These are phyloP conservation scores for Clavariopsis aquatica DNA, from an alignment of 495 filamentous ascomycete genomes.

Conservation along the genomic window DNA sequence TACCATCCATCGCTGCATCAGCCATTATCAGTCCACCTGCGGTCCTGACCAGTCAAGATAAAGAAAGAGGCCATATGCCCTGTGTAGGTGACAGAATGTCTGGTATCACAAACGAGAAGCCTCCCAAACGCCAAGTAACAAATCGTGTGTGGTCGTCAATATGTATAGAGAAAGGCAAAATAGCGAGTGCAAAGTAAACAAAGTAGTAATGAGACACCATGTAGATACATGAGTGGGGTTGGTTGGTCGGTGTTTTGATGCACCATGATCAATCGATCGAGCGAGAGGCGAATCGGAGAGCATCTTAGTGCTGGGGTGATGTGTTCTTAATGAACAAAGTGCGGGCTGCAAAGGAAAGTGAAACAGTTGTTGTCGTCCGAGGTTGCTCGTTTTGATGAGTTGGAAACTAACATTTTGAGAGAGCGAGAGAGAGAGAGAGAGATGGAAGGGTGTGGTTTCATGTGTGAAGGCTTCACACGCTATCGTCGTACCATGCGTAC, in stretches of 20 bases:
- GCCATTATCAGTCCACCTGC: neutral
- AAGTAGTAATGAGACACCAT: neutral
- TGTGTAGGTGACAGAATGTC: conserved; percentile 31
- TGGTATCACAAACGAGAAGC: conserved; percentile 30
- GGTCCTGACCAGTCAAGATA: conserved; percentile 6
- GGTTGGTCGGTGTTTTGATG: neutral
- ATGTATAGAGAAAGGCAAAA: conserved; percentile 21
- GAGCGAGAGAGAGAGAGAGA: too few relatives aligned
- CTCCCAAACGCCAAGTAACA: conserved; percentile 8
- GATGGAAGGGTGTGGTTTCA: too few relatives aligned
- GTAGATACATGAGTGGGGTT: conserved; percentile 22
- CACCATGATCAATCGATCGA: neutral
- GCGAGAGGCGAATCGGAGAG: conserved; percentile 5
- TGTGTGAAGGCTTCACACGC: conserved; percentile 6
- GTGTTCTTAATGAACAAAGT: neutral
- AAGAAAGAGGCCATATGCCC: conserved; percentile 10
- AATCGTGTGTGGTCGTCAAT: conserved; percentile 20
- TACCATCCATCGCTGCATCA: neutral
- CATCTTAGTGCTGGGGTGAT: neutral
- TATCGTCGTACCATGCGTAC: conserved; percentile 10
- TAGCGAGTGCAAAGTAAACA: conserved; percentile 1
- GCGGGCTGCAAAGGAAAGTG: neutral
- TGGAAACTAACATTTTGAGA: neutral
- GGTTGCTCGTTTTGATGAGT: neutral
- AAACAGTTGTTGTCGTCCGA: neutral